Base-by-base conservation (phyloP, 805 yeast species). In the Kazachstania taianensis region DNA sequence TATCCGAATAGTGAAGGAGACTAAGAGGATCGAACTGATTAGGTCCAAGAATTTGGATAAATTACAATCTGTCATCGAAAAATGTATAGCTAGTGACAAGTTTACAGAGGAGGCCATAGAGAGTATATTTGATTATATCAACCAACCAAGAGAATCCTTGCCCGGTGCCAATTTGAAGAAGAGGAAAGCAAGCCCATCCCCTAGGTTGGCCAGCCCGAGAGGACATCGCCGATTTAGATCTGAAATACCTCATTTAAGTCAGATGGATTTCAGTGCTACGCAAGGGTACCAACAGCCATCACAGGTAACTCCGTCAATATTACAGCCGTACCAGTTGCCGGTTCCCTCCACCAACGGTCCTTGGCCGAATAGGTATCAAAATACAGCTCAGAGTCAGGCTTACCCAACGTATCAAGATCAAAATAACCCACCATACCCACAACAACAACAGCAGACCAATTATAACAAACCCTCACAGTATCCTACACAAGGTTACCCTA, bases 21-120 rank as follows among this genome's bases (percentile, higher is more conserved):
- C 38, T 5, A 46, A 41, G 35, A 41, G 41, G 28, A 31, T 50
- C 2, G 55, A 52, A 31, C 39, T 42, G 32, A 16, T 46, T 7
- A 44, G 51, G 19, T 34, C 39, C n/a, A 29, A 37, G 4, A 52
- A 50, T 38, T 28, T 52, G 25, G 40, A 33, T n/a, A 46, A 35
- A 30, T 33, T 52, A 29, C 31, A 37, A 19, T 28, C 33, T 5
- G 39, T 52, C 16, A 35, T 52, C 13, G 49, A 45, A 24, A 49
- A 43, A 36, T 45, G 50, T 36, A 27, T 38, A 4, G 28, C 38
- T 4, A 44, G 39, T 22, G 45, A 42, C 13, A 46, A 43, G 20
- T 35, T 52, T 8, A 41, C 41, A 15, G 41, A 36, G n/a, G 40
- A 40, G 8, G 27, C 41, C 5, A 37, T 52, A 5, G 39, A 40